Evolutionary conservation across 1,284 basidiomycete species (phyloP).

Genomic region (Porodaedalea pini): DNA sequence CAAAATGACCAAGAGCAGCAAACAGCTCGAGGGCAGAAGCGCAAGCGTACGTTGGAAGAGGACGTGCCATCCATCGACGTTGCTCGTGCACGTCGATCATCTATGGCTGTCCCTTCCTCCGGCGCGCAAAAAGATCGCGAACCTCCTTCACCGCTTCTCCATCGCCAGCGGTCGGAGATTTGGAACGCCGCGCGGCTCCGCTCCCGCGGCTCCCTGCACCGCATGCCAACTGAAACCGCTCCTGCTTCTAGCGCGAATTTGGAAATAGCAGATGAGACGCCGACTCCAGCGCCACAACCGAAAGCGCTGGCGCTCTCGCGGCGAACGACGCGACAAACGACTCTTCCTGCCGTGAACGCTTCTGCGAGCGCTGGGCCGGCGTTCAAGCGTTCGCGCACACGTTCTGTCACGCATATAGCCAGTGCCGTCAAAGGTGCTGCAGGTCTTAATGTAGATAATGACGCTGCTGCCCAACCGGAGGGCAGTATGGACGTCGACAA

Average conservation of each 20-base stretch:
- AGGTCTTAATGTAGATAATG: background rate
- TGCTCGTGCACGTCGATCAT: background rate
- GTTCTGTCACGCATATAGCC: background rate
- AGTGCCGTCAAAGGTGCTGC: too few relatives aligned
- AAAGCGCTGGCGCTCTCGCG: background rate
- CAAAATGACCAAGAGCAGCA: background rate
- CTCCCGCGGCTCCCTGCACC: background rate
- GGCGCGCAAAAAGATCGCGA: background rate
- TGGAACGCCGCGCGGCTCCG: background rate
- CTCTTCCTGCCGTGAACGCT: background rate
- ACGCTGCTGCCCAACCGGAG: background rate
- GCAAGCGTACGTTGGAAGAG: constrained; percentile 1
- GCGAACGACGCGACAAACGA: background rate
- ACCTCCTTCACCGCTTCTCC: background rate
- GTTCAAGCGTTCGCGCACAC: background rate
- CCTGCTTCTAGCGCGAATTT: background rate
- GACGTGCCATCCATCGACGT: background rate
- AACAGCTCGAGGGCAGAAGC: constrained; percentile 6
- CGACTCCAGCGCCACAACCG: background rate
- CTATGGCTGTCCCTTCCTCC: background rate
- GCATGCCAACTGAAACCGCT: background rate
- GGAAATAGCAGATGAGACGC: background rate
- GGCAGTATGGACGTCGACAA: background rate
- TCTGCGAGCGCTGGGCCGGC: background rate
- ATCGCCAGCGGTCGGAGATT: background rate